phyloP scores from a whole-genome alignment of 1,284 basidiomycete genomes.

The Sanghuangporus weigelae region DNA sequence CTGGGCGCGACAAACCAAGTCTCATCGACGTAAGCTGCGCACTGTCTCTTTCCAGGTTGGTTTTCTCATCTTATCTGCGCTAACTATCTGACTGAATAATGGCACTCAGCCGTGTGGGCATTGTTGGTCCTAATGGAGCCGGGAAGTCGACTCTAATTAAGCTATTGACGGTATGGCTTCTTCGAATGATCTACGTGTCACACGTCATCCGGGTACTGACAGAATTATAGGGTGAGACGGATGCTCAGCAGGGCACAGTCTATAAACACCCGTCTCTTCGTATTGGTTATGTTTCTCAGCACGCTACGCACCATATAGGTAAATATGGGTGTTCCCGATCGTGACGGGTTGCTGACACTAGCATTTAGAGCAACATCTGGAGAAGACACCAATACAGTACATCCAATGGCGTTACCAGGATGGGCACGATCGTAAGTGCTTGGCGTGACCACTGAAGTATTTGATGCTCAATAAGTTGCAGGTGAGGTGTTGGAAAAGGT shows the following conservation, averaged over 20 bases:
- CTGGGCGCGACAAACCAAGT: constrained; percentile 80
- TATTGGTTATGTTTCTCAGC: constrained; percentile 97
- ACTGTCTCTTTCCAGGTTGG: constrained; percentile 82
- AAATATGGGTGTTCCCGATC: constrained; percentile 19
- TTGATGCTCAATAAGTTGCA: constrained; percentile 25
- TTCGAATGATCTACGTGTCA: constrained; percentile 5
- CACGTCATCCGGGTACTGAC: constrained; percentile 3
- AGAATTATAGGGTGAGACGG: constrained; percentile 74
- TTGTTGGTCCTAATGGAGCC: constrained; percentile 89
- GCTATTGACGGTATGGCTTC: constrained; percentile 69
- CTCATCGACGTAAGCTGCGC: constrained; percentile 89
- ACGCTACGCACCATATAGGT: constrained; percentile 94
- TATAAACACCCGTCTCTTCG: constrained; percentile 96
- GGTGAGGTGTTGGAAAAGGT: constrained; percentile 89
- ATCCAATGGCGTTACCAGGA: constrained; percentile 99
- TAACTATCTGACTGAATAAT: background rate
- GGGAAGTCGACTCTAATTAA: constrained; percentile 98
- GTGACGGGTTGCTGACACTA: constrained; percentile 2
- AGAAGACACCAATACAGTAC: constrained; percentile 93
- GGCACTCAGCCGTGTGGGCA: constrained; percentile 70
- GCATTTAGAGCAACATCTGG: constrained; percentile 76
- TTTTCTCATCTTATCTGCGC: constrained; percentile 20
- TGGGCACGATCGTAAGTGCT: constrained; percentile 85
- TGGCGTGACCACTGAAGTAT: background rate
- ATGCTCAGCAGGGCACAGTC: constrained; percentile 89